phyloP scores from a whole-genome alignment of 176 grass and related monocot genomes.

The Melocanna baccifera region DNA sequence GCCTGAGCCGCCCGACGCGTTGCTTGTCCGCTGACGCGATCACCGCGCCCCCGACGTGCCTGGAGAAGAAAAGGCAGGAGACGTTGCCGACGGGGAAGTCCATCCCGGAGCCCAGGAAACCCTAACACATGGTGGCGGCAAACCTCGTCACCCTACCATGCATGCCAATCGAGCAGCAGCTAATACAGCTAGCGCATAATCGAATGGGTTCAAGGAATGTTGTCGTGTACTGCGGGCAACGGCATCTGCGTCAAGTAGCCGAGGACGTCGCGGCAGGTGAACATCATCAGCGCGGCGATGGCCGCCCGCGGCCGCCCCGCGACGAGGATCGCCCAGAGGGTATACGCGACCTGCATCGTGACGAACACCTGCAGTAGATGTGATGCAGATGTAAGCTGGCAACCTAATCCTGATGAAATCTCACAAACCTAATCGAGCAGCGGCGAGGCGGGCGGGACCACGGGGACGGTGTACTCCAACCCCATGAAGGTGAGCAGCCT shows the following conservation, averaged over 20 bases:
- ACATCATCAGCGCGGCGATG: constrained; percentile 71
- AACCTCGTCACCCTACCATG: neutral
- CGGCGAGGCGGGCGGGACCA: constrained; percentile 41
- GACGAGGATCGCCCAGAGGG: constrained; percentile 61
- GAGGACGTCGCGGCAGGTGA: constrained; percentile 62
- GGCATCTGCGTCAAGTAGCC: constrained; percentile 69
- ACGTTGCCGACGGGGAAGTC: constrained; percentile 82
- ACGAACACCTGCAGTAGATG: constrained; percentile 54
- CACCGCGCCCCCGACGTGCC: constrained; percentile 56
- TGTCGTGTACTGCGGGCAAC: constrained; percentile 30
- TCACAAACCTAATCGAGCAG: constrained; percentile 50
- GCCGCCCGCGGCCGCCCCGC: constrained; percentile 57
- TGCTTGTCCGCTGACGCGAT: constrained; percentile 76
- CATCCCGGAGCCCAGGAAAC: constrained; percentile 61
- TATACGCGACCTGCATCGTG: constrained; percentile 59
- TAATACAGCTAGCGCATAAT: neutral
- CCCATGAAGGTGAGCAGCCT: constrained; percentile 38
- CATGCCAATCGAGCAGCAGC: neutral
- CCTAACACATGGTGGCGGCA: constrained; percentile 31
- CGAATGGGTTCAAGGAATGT: neutral
- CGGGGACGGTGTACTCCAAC: constrained; percentile 42
- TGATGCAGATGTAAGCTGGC: neutral
- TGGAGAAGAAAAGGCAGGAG: constrained; percentile 82
- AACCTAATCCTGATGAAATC: neutral
- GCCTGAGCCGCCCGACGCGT: constrained; percentile 28